Percentiles rank a stretch among this genome's conserved stretches.
Evolutionary conservation across 1,139 yeast genomes (phyloP).

Genomic region (Yamadazyma taylorii): DNA sequence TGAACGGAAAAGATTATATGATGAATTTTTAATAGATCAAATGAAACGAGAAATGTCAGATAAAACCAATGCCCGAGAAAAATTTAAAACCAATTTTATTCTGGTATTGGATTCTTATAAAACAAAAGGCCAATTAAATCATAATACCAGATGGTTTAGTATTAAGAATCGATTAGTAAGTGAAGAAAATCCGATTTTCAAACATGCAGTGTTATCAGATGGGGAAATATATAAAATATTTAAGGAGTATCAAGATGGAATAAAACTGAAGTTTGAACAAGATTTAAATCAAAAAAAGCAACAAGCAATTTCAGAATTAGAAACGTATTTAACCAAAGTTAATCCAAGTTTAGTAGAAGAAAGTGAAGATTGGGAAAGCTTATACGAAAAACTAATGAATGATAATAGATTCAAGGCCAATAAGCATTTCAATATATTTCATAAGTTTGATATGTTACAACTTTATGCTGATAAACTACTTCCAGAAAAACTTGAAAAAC

Average conservation of each 20-base stretch:
- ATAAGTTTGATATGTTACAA: conserved; percentile 59
- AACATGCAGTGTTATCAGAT: conserved; percentile 61
- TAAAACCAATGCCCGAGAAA: conserved; percentile 53
- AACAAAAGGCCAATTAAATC: conserved; percentile 39
- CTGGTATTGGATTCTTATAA: conserved; percentile 44
- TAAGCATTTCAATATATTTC: conserved; percentile 53
- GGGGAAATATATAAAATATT: conserved; percentile 54
- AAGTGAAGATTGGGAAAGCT: conserved; percentile 44
- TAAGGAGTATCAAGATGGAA: conserved; percentile 43
- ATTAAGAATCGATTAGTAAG: conserved; percentile 45
- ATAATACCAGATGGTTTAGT: conserved; percentile 69
- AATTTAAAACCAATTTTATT: conserved; percentile 54
- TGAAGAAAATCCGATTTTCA: conserved; percentile 66
- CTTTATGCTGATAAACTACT: conserved; percentile 52
- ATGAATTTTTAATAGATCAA: conserved; percentile 57
- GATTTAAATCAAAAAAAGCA: conserved; percentile 30
- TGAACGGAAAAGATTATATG: conserved; percentile 61
- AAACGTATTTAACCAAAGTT: conserved; percentile 43
- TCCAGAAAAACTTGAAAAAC: conserved; percentile 32
- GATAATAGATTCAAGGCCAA: conserved; percentile 61
- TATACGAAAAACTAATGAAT: conserved; percentile 36
- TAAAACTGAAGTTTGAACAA: conserved; percentile 41
- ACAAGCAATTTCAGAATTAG: conserved; percentile 54
- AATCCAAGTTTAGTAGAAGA: conserved; percentile 33
- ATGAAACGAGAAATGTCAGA: conserved; percentile 55